Conservation (phyloP, 2,329 filamentous ascomycete species). For the Scolecobasidium constrictum region DNA sequence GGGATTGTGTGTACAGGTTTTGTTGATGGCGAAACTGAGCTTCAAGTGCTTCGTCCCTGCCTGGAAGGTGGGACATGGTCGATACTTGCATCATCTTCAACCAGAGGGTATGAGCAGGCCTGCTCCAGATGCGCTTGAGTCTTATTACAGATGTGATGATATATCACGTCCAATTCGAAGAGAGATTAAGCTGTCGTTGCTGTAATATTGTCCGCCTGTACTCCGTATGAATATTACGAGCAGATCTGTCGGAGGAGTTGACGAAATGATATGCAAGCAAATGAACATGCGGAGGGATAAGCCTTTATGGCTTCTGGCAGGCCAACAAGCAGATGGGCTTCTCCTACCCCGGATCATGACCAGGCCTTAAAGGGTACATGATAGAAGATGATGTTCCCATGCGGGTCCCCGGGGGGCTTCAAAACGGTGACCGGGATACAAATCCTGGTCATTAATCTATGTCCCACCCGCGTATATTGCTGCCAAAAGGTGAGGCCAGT, state of each 20-base stretch:
- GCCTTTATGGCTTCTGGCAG: neutral
- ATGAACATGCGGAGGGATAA: neutral
- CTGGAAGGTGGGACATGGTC: conserved; percentile 29
- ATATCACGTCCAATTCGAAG: neutral
- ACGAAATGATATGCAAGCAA: neutral
- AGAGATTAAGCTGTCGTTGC: neutral
- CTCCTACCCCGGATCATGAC: conserved; percentile 1
- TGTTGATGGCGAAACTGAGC: conserved; percentile 12
- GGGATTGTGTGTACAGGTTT: conserved; percentile 8
- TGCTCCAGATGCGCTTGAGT: neutral
- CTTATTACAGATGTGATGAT: neutral
- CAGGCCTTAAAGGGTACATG: neutral
- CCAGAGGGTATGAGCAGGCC: neutral
- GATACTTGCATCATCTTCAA: conserved; percentile 26
- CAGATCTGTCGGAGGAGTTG: neutral
- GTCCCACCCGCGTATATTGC: neutral
- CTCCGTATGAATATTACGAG: neutral
- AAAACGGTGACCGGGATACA: conserved; percentile 6
- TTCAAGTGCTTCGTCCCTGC: conserved; percentile 10
- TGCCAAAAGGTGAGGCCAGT: neutral
- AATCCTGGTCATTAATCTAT: conserved; percentile 8
- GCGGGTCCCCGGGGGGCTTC: conserved; percentile 5
- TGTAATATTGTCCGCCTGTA: neutral
- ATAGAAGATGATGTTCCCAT: conserved; percentile 6
- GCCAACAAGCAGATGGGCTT: neutral